A percentile compares a stretch with the other conserved stretches of the same genome.
phyloP scores from a whole-genome alignment of 108 stramenopile species.

The Epithemia pelagica region DNA sequence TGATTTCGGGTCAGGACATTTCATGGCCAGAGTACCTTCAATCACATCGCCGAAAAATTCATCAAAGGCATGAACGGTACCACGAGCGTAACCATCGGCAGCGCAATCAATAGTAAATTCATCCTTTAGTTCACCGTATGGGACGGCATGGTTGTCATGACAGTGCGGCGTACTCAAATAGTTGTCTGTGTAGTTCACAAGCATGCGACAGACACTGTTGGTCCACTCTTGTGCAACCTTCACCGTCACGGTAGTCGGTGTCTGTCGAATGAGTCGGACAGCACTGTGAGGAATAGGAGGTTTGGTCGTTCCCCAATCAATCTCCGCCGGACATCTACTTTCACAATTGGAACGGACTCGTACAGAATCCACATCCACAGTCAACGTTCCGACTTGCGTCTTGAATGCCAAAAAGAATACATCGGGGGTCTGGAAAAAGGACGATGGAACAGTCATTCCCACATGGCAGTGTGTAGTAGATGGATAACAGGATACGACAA shows the following conservation, averaged over 20 bases:
- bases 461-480: background rate
- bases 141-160: background rate
- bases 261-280: background rate
- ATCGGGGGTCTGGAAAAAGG: background rate
- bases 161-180: background rate
- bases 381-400: background rate
- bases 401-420: background rate
- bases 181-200: background rate
- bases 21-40: background rate
- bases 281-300: background rate
- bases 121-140: background rate
- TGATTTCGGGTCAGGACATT: background rate
- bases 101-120: background rate
- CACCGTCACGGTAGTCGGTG: background rate
- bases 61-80: background rate
- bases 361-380: background rate
- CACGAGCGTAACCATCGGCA: background rate
- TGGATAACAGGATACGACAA: background rate
- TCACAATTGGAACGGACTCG: background rate
- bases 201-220: background rate
- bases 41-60: background rate
- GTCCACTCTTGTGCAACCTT: background rate
- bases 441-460: background rate
- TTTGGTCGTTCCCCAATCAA: background rate
- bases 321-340: background rate